Base-by-base conservation (phyloP, 2,329 filamentous ascomycete species). In the Fusarium torulosum region DNA sequence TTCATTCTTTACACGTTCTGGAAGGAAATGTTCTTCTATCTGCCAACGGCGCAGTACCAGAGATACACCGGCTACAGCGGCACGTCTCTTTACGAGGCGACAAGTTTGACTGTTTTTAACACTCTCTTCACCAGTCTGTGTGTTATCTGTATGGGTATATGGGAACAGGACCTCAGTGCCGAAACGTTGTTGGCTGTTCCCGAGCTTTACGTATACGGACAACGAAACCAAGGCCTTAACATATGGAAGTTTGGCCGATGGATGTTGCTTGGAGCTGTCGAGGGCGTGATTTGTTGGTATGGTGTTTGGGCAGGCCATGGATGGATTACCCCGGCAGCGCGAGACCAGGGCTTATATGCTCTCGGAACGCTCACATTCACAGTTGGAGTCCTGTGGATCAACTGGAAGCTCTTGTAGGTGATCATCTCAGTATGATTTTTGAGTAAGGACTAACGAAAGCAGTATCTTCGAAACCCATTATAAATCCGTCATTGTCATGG, bases 1-100 rank as follows among this genome's bases (percentile, higher is more conserved):
- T 97, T 97, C 76, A 93, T 94, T 3, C 85, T 97, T 6, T 90
- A 90, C 53, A 97, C 94, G 0, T 97, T 97, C 77, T 97, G 94
- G 94, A 97, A 97, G 75, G 87, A 90, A 74, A 84, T 88, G 80
- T 83, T 95, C 62, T 96, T 96, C 79, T 96, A 96, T 75, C 83
- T 96, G 5, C 91, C 92, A 0, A 92, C 96, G 76, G 93, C 94
- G 1, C 82, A 94, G 33, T 97, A 92, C 73, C 93, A 97, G 78
- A 86, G 88, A 53, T 94, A 89, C 80, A 91, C 90, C 35, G 94
- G 94, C 10, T 97, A 96, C 76, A 96, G 92, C 0, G 95, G 94
- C 1, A 97, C 94, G 1, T 96, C 91, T 53, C 83, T 98, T 20
- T 97, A 97, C 81, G 94, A 98, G 77, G 88, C 88, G 3, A 95